Evolutionary conservation across 2,329 filamentous ascomycete genomes (phyloP).

Genomic region (Leptographium wingfieldii): DNA sequence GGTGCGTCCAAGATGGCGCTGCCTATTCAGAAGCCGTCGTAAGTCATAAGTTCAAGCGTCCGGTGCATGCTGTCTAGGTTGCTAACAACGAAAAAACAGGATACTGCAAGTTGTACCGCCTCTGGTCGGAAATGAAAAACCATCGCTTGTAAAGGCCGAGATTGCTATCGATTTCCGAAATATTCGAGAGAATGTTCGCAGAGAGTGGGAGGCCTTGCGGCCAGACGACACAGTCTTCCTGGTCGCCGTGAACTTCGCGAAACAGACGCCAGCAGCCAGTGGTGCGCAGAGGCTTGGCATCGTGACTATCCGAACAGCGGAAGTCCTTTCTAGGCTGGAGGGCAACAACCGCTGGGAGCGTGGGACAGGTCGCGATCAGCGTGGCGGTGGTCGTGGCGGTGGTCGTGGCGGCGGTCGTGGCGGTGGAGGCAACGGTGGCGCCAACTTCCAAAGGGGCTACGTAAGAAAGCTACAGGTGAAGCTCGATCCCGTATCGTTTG

Average conservation of each 20-base stretch:
- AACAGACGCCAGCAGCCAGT: conserved; percentile 28
- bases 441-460: conserved; percentile 41
- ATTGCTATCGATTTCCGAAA: conserved; percentile 72
- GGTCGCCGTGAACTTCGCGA: conserved; percentile 54
- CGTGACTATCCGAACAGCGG: conserved; percentile 62
- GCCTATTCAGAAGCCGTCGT: conserved; percentile 68
- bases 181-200: conserved; percentile 60
- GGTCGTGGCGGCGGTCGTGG: conserved; percentile 33
- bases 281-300: conserved; percentile 54
- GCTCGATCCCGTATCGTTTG: conserved; percentile 67
- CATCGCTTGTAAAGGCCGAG: conserved; percentile 77
- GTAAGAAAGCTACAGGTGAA: conserved; percentile 64
- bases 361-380: conserved; percentile 46
- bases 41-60: conserved; percentile 12
- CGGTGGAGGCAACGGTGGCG: conserved; percentile 29
- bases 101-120: conserved; percentile 78
- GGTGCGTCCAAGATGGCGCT: conserved; percentile 90
- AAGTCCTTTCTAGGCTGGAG: conserved; percentile 75
- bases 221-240: conserved; percentile 86
- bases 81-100: conserved; percentile 18
- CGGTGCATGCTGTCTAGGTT: not conserved
- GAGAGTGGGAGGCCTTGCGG: conserved; percentile 81
- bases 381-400: not conserved
- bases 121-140: conserved; percentile 68
- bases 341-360: conserved; percentile 48